Evolutionary conservation across 2,329 filamentous ascomycete genomes (phyloP), one percentile per base, ranked within the genome.

Genomic region (Phialophora chinensis): DNA sequence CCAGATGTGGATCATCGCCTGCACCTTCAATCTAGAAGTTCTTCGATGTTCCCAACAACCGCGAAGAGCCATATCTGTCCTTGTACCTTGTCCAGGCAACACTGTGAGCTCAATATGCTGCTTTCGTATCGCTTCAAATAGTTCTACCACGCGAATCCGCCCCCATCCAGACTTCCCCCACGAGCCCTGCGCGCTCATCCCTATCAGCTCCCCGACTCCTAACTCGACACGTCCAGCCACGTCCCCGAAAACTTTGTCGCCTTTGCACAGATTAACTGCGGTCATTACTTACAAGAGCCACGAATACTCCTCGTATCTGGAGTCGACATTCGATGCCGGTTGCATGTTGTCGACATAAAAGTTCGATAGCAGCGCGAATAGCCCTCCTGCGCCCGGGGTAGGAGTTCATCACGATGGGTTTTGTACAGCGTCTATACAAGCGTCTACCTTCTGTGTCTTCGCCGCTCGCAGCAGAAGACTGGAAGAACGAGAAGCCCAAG

Each of bases 341-440:
- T 69, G 61, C 44, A 69, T 69, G 67, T 50, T 52, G 29, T 33
- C 60, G 35, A 58, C 54, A 54, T 65, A 69, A 67, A 44, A 61
- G 44, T 60, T 65, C 35, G 58, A 56, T 38, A 62, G 56, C 55
- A 59, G 63, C 53, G 63, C 66, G 29, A 60, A 63, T 50, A 61
- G 60, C 54, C 58, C 62, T 66, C 59, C 59, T 62, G 60, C 38
- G 55, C 49, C 49, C 25, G 27, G 65, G 63, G 33, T 44, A 57
- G 64, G 17, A 60, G 38, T 57, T 57, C 54, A 44, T 57, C 63
- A 66, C 25, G 33, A 85, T 85, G 83, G 80, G 82, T 70, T 81
- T 86, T 75, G 81, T 85, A 74, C 83, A 84, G 73, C 81, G 83
- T 69, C 78, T 85, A 65, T 75, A 81, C 72, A 85, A 85, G 79